A percentile compares a stretch with the other conserved stretches of the same genome.
Conservation (phyloP, 805 yeast genomes). For the Zygotorulaspora sp. region DNA sequence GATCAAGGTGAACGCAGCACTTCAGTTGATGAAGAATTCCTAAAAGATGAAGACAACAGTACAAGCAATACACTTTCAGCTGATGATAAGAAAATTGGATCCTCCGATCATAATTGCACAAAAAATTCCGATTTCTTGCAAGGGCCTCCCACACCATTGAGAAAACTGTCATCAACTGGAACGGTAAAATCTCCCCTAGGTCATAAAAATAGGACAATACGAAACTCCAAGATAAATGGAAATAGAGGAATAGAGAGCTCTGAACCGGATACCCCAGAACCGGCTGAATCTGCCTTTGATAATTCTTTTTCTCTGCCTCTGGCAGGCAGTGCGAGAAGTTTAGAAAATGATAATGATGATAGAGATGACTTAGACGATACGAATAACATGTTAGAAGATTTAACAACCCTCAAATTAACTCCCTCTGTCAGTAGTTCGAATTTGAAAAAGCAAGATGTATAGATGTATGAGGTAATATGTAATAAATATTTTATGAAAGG, state of each 20-base stretch:
- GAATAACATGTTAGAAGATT: conserved; percentile 4
- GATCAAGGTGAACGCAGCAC: neutral
- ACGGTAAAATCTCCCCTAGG: conserved; percentile 4
- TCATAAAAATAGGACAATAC: conserved; percentile 3
- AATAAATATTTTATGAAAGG: neutral
- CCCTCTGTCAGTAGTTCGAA: neutral
- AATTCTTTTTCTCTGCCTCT: conserved; percentile 51
- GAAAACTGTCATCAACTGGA: conserved; percentile 4
- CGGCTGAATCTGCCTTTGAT: conserved; percentile 29
- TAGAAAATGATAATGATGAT: conserved; percentile 5
- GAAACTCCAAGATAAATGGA: conserved; percentile 2
- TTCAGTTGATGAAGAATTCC: conserved; percentile 13
- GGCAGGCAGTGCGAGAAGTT: conserved; percentile 27
- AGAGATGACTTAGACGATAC: neutral
- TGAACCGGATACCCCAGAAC: conserved; percentile 6
- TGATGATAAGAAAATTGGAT: conserved; percentile 6
- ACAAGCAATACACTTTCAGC: neutral
- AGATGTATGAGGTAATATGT: neutral
- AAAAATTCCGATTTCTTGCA: neutral
- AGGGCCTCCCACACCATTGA: conserved; percentile 7
- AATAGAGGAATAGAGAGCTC: neutral
- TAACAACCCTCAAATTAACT: conserved; percentile 2
- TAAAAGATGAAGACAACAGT: conserved; percentile 7
- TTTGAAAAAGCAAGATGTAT: neutral
- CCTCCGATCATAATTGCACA: conserved; percentile 5